Base-by-base conservation (phyloP, 163 green algal genomes). In the Prototheca wickerhamii region DNA sequence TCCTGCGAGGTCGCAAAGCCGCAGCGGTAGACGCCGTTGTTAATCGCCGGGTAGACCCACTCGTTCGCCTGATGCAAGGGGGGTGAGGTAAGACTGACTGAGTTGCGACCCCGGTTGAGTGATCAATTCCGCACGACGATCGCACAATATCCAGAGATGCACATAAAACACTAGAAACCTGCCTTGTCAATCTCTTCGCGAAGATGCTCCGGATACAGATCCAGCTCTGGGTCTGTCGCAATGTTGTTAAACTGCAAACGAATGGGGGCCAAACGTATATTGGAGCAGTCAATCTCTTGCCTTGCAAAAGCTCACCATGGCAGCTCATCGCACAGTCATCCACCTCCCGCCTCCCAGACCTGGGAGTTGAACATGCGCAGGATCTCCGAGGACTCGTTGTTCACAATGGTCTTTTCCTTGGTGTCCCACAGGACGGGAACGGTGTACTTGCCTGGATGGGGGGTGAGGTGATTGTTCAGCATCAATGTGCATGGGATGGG, bases 381-480 rank as follows among this genome's bases (percentile, higher is more conserved):
- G 61, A 98, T 97, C 53, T 97, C 92, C 4, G 68, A 71, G 61
- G 68, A 87, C 76, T 98, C 92, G 67, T 98, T 98, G 80, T 95
- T 98, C 23, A 98, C 93, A 44, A 98, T 96, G 1, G 75, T 88
- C 8, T 76, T 76, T 42, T 76, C 55, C 79, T 94, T 82, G 69
- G 93, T 96, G 84, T 97, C 92, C 86, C 88, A 98, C 40, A 98
- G 75, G 26, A 98, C 80, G 0, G 92, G 92, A 26, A 97, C 91
- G 0, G 73, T 87, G 77, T 94, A 98, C 72, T 92, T 95, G 60
- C 84, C 85, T 91, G n/a, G n/a, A n/a, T 71, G 68, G 64, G 3
- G 26, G 10, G 42, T 52, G 6, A 15, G 12, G 49, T 3, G 12
- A 35, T 25, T 20, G 28, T n/a, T n/a, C n/a, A n/a, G n/a, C n/a